Conservation (phyloP, 495 filamentous ascomycete genomes). For the Lasiosphaeris hirsuta region DNA sequence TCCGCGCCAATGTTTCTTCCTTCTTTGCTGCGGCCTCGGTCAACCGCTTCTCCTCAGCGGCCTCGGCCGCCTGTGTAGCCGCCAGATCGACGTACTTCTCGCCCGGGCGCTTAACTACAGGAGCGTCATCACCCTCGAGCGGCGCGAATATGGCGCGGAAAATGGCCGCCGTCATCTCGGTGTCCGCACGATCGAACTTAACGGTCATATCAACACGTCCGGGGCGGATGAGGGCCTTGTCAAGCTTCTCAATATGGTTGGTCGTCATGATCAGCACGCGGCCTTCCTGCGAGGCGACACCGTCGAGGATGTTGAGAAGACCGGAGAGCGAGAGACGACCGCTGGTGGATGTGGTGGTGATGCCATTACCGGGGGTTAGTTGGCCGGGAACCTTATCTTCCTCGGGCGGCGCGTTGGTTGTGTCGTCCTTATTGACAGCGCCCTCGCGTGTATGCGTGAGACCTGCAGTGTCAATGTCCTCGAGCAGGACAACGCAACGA, state of each 20-base stretch:
- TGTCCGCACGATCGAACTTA: conserved; percentile 55
- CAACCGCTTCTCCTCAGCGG: conserved; percentile 37
- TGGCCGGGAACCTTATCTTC: conserved; percentile 31
- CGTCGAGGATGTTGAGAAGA: conserved; percentile 76
- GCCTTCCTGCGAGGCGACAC: conserved; percentile 73
- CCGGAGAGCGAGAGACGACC: conserved; percentile 68
- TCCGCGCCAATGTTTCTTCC: conserved; percentile 33
- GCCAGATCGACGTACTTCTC: neutral
- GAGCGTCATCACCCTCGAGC: conserved; percentile 41
- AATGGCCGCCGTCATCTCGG: conserved; percentile 42
- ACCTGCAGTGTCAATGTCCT: conserved; percentile 70
- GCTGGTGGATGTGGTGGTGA: conserved; percentile 8
- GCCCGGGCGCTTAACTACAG: neutral
- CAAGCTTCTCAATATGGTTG: conserved; percentile 72
- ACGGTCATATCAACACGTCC: conserved; percentile 76
- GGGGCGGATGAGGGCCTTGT: conserved; percentile 70
- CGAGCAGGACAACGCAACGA: conserved; percentile 67
- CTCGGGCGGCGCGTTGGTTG: neutral
- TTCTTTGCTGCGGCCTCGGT: conserved; percentile 31
- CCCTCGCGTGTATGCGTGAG: conserved; percentile 59
- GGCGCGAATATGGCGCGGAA: conserved; percentile 48
- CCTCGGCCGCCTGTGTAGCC: conserved; percentile 6
- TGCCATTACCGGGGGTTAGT: conserved; percentile 20
- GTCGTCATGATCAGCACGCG: conserved; percentile 83
- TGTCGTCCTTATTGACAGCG: conserved; percentile 39